Base-by-base conservation (phyloP, 1,284 basidiomycete species). In the Phellopilus nigrolimitatus region DNA sequence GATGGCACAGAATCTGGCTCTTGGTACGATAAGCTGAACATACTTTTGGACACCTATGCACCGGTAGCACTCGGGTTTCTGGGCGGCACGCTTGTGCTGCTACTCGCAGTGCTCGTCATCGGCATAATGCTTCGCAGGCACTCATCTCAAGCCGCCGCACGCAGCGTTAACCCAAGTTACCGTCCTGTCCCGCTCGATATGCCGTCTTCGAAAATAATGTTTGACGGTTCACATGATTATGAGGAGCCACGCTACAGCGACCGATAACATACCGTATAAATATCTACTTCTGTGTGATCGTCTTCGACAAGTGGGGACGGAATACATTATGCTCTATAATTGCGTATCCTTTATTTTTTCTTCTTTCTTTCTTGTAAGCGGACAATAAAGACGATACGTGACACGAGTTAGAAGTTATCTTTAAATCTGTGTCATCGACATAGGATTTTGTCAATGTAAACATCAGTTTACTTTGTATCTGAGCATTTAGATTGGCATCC, bases 151-250 rank as follows among this genome's bases (percentile, higher is more conserved):
- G 22, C 24, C 9, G 21, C 37, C 1, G 12, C 45, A 22, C 51
- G 51, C 37, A 38, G 22, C 21, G 17, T 53, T 13, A 28, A 25
- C 27, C 51, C 51, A 30, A 47, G 36, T 19, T 53, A 53, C 28
- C 39, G 34, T 12, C 45, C 36, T 7, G 51, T 53, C 4, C 52
- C 52, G n/a, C 19, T 54, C 12, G 34, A 47, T 4, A 41, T 54
- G 39, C 52, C 52, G 4, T 37, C 30, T 2, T 49, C 40, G 28
- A 50, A 49, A 25, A 39, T 41, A 30, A 21, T 19, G 40, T 31
- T 36, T 17, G 52, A 54, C 24, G 52, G 52, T 8, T 33, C 47
- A 3, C 52, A 54, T 45, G 52, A 54, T 24, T 54, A 54, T 30
- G 52, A 54, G 12, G 47, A 43, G 30, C 52, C 52, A 7, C 38